phyloP scores from a whole-genome alignment of 495 filamentous ascomycete genomes.

The Astrothelium subdiscretum region DNA sequence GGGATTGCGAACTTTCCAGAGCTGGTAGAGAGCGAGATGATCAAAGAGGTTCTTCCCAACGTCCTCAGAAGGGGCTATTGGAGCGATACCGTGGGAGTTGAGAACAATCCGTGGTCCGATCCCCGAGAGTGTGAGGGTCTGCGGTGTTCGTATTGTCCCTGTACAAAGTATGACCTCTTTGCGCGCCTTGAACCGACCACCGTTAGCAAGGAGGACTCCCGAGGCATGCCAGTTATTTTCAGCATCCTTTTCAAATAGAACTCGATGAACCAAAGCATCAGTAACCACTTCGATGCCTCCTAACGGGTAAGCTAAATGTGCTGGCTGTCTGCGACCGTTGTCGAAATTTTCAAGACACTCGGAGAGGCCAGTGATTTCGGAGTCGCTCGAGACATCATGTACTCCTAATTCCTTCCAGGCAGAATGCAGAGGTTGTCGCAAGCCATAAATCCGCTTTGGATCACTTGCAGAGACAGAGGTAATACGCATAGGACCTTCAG shows the following conservation, averaged over 20 bases:
- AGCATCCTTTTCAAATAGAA: neutral
- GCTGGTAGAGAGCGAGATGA: neutral
- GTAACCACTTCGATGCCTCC: neutral
- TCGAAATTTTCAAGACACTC: neutral
- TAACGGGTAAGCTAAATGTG: neutral
- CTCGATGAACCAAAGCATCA: neutral
- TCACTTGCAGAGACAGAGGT: neutral
- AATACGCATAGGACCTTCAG: neutral
- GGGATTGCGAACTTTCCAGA: neutral
- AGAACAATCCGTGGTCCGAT: neutral
- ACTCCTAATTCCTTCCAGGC: neutral
- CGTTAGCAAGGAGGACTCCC: neutral
- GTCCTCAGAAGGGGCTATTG: neutral
- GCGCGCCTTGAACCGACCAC: neutral
- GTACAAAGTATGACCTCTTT: constrained; percentile 9
- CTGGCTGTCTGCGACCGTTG: neutral
- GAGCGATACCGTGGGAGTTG: neutral
- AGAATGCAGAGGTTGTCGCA: neutral
- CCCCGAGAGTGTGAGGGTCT: constrained; percentile 10
- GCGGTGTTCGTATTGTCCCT: constrained; percentile 6
- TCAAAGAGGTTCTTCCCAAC: neutral
- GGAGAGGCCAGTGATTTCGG: neutral
- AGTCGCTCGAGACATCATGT: neutral
- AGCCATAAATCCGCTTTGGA: neutral
- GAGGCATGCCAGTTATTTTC: neutral